phyloP scores from a whole-genome alignment of 352 stramenopile species.

The Thalassiosira oceanica region DNA sequence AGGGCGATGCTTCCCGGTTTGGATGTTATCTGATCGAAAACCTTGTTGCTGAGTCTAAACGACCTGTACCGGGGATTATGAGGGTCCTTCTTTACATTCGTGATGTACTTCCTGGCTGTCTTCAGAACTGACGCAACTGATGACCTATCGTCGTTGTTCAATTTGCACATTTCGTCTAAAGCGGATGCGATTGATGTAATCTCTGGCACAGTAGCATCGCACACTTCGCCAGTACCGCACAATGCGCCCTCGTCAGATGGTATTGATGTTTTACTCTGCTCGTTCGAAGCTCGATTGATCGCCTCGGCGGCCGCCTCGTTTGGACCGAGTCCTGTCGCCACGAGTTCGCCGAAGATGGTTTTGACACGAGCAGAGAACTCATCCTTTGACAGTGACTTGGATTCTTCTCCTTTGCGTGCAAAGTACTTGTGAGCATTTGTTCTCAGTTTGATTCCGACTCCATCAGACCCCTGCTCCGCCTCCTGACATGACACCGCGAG shows the following conservation, averaged over 20 bases:
- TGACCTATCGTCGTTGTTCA: conserved; percentile 22
- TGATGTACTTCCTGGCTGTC: conserved; percentile 53
- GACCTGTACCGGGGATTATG: conserved; percentile 60
- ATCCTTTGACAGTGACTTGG: neutral
- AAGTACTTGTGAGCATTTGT: conserved; percentile 13
- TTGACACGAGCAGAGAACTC: conserved; percentile 46
- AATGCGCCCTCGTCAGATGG: conserved; percentile 10
- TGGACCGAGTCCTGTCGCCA: conserved; percentile 42
- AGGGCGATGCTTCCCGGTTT: conserved; percentile 42
- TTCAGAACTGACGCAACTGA: conserved; percentile 4
- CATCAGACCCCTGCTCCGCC: conserved; percentile 6
- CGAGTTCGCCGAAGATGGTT: conserved; percentile 53
- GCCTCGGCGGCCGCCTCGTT: conserved; percentile 55
- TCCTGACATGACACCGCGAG: conserved; percentile 68
- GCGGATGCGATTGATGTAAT: neutral
- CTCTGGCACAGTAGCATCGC: neutral
- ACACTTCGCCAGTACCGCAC: neutral
- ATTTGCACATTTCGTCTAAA: conserved; percentile 5
- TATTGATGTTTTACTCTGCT: conserved; percentile 6
- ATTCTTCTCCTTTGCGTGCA: conserved; percentile 5
- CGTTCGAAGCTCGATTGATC: conserved; percentile 32
- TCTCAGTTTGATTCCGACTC: conserved; percentile 19
- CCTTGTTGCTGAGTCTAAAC: conserved; percentile 67
- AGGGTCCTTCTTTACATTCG: conserved; percentile 57
- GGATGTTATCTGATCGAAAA: conserved; percentile 67